Evolutionary conservation across 2,329 filamentous ascomycete genomes (phyloP), one percentile per base, ranked within the genome.

Genomic region (Scedosporium boydii): DNA sequence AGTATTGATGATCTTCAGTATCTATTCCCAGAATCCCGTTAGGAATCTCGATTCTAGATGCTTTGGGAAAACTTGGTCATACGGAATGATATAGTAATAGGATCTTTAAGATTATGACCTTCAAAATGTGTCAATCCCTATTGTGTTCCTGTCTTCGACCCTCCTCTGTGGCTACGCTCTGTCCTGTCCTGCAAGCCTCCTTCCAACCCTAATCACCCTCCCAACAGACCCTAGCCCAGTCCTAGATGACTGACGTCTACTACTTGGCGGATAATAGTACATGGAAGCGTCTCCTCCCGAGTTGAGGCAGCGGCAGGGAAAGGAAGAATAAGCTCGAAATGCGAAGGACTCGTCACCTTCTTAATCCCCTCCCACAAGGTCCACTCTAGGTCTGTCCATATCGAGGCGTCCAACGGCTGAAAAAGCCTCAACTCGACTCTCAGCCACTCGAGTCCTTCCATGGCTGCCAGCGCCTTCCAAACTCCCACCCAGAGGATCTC

Each of bases 391-490:
- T 64, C 44, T 44, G 58, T 64, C 44, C 58, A 66, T 60, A 55
- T 27, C n/a, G 44, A 9, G 27, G 60, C 62, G 6, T 42, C 23
- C 2, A 18, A 18, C 44, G 58, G 58, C 26, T 6, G 2, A 60
- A 14, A 23, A 55, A 64, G 26, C 46, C 26, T 60, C 46, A 66
- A 26, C n/a, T 62, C 62, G 53, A 65, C 29, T 59, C 60, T 66
- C 59, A 66, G 62, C 65, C 64, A 66, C 60, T 62, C 23, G 41
- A 66, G 65, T 58, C 65, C 62, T 60, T 65, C 56, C 64, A 66
- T 64, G 10, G 64, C 60, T 21, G 64, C 62, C 38, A 66, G 58
- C 26, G 62, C 63, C 18, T 63, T 42, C 65, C 65, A 66, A 21
- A 62, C 60, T 12, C 46, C 41, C 12, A 62, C 42, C 65, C 65